Evolutionary conservation across 495 filamentous ascomycete species (phyloP).

Genomic region (Amniculicola lignicola): DNA sequence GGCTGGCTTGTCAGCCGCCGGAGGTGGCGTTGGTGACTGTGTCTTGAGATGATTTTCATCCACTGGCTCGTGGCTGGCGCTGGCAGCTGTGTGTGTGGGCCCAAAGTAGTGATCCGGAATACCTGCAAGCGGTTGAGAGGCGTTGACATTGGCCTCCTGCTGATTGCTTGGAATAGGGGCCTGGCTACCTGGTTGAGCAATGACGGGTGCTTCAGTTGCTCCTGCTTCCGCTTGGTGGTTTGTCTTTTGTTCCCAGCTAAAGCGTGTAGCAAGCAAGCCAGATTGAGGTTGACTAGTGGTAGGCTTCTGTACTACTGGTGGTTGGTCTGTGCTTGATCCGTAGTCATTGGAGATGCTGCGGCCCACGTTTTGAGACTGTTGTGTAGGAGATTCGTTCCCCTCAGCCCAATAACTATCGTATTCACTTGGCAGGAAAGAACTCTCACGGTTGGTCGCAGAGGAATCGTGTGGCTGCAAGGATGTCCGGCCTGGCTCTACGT

Average conservation of each 20-base stretch:
- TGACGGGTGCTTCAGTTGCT: neutral
- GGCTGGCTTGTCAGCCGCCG: slow-evolving; percentile 8
- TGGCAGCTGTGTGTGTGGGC: slow-evolving; percentile 10
- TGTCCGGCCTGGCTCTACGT: neutral
- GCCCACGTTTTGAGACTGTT: slow-evolving; percentile 41
- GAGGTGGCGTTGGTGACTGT: slow-evolving; percentile 23
- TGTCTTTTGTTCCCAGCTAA: slow-evolving; percentile 39
- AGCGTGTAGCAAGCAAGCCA: slow-evolving; percentile 34
- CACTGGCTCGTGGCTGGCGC: slow-evolving; percentile 4
- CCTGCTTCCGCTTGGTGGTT: slow-evolving; percentile 1
- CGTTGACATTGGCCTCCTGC: neutral
- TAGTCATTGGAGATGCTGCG: slow-evolving; percentile 31
- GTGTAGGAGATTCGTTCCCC: slow-evolving; percentile 28
- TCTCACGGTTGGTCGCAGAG: slow-evolving; percentile 39
- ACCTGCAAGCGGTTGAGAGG: slow-evolving; percentile 38
- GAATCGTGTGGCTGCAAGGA: slow-evolving; percentile 19
- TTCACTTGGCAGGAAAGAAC: slow-evolving; percentile 54
- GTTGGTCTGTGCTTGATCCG: neutral
- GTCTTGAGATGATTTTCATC: neutral
- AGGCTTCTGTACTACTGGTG: neutral
- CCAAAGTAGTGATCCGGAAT: slow-evolving; percentile 27
- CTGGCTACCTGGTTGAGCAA: neutral
- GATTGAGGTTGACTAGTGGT: neutral
- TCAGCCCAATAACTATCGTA: slow-evolving; percentile 62
- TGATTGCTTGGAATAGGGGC: neutral